Evolutionary conservation across 305 asterid species (phyloP), one percentile per base, ranked within the genome.

Genomic region (Coffea humblotiana): DNA sequence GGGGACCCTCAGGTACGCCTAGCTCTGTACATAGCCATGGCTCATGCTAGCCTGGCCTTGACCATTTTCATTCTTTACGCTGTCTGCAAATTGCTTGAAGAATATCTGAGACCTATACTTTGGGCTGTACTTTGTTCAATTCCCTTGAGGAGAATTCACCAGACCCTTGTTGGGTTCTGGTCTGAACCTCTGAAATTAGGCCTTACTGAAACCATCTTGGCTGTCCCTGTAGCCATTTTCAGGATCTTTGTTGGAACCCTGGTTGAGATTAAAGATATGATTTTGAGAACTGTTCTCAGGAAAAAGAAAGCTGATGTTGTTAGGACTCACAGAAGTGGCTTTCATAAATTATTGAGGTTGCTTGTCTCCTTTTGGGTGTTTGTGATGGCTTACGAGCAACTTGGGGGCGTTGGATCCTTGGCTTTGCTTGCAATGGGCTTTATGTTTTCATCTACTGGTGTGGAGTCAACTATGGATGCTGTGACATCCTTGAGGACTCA

Each of bases 101-200:
- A 93, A 84, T 96, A 91, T 85, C 71, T 92, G 54, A 81, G 98
- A 69, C 98, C 99, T 19, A 90, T 96, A 37, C 83, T 91, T 72
- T 96, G 98, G 98, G 99, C 97, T 37, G 94, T 94, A 37, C 93
- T 94, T 74, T 94, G 97, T 81, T 96, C 99, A 52, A 94, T 96
- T 75, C 98, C 98, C 74, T 84, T 96, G 74, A 85, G 98, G 74
- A 94, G 96, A 29, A 88, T 96, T 76, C 98, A 96, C 61, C 91
- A 94, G 58, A 86, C 98, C 82, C 92, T 96, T 37, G 94, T 91
- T 58, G 94, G 82, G 37, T 96, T 96, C 83, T 96, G 99, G 99
- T 85, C 95, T 4, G 93, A 93, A 79, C 99, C 99, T 0, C 71
- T 96, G 45, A 86, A 89, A 78, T 87, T 96, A 75, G 99, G 99